phyloP scores from a whole-genome alignment of 2,329 filamentous ascomycete species.

The Parascedosporium putredinis region DNA sequence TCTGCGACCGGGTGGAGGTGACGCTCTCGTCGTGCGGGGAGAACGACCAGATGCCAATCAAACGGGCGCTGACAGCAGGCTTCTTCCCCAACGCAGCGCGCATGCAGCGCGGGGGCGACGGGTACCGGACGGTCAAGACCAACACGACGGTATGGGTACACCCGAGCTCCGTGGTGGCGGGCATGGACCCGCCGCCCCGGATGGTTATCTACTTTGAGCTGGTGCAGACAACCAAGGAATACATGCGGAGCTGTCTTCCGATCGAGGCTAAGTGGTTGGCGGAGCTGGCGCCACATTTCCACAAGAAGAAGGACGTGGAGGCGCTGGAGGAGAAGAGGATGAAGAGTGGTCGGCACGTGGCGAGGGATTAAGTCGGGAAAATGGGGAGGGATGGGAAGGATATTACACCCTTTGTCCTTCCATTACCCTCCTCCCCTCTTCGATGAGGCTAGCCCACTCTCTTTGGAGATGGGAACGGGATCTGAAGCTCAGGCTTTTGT shows the following conservation, averaged over 20 bases:
- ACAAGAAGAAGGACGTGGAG: conserved; percentile 86
- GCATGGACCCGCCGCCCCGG: conserved; percentile 63
- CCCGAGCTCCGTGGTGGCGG: conserved; percentile 71
- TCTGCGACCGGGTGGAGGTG: conserved; percentile 91
- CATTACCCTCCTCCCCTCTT: no score
- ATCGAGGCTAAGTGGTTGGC: conserved; percentile 76
- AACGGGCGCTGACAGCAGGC: conserved; percentile 78
- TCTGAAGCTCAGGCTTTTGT: no score
- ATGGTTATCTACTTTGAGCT: conserved; percentile 84
- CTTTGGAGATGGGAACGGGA: no score
- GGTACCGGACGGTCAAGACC: conserved; percentile 86
- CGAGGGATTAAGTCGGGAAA: conserved; percentile 4
- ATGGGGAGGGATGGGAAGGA: no score
- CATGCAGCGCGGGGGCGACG: conserved; percentile 72
- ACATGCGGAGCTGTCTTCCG: conserved; percentile 80
- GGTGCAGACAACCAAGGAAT: conserved; percentile 79
- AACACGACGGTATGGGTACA: conserved; percentile 86
- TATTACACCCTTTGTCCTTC: no score
- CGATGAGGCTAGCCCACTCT: no score
- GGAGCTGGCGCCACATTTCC: conserved; percentile 88
- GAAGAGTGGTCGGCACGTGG: conserved; percentile 18
- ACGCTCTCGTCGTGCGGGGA: conserved; percentile 57
- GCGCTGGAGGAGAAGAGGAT: conserved; percentile 64
- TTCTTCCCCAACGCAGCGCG: conserved; percentile 92
- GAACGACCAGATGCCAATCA: conserved; percentile 61